Percentiles rank a stretch among this genome's conserved stretches.
Evolutionary conservation across 106 monocot species (phyloP).

Genomic region (Alisma plantagoaquatica): DNA sequence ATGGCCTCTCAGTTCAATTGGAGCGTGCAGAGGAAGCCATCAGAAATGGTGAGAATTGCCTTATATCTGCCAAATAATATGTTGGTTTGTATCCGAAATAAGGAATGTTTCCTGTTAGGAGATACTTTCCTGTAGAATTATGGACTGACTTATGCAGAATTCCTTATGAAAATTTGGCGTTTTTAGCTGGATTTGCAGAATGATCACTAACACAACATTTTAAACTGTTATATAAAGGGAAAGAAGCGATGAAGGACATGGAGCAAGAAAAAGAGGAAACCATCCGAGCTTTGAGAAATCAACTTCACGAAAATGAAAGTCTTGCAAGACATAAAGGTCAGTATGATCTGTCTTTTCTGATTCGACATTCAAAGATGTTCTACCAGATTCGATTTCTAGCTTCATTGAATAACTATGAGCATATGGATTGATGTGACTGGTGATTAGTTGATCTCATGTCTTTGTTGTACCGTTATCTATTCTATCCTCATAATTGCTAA

Average conservation of each 20-base stretch:
- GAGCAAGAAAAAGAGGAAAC: conserved; percentile 56
- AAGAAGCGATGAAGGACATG: conserved; percentile 46
- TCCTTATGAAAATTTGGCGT: neutral
- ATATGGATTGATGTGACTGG: no score
- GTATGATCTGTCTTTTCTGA: no score
- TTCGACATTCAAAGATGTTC: no score
- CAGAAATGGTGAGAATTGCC: conserved; percentile 36
- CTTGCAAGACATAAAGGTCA: conserved; percentile 60
- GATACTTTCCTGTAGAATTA: no score
- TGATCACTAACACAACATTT: neutral
- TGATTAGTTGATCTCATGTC: no score
- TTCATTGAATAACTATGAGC: no score
- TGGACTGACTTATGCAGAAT: neutral
- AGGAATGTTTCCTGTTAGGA: no score
- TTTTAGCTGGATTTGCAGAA: neutral
- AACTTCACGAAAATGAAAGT: conserved; percentile 24
- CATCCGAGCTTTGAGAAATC: conserved; percentile 31
- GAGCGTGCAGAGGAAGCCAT: conserved; percentile 44
- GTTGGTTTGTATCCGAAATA: no score
- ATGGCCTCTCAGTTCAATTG: conserved; percentile 45
- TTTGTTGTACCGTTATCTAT: no score
- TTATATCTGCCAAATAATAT: neutral
- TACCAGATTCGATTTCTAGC: no score
- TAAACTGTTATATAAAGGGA: conserved; percentile 38
- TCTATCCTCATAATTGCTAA: no score